These are phyloP conservation scores for Beauveria caledonica DNA, from an alignment of 2,329 filamentous ascomycete species.

Conservation along the genomic window DNA sequence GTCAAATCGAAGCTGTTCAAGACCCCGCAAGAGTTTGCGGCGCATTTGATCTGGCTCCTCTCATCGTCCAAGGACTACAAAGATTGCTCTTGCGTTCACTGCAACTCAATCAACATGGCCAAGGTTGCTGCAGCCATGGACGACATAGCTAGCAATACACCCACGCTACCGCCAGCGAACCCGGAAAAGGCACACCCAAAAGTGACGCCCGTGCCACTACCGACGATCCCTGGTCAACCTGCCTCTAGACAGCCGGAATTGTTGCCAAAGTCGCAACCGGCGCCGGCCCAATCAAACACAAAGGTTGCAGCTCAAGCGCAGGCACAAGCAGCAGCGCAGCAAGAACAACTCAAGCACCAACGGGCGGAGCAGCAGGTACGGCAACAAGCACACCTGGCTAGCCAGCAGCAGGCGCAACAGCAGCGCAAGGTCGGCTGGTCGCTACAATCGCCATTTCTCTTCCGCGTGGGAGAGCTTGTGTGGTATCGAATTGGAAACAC, in stretches of 20 bases:
- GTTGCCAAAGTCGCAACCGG: constrained; percentile 22
- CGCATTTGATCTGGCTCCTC: constrained; percentile 44
- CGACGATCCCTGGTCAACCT: constrained; percentile 25
- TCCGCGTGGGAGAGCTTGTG: constrained; percentile 40
- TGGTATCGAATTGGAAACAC: constrained; percentile 40
- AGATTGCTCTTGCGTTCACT: constrained; percentile 45
- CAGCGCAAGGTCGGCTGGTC: constrained; percentile 20
- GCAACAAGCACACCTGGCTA: constrained; percentile 13
- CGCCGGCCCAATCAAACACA: constrained; percentile 13
- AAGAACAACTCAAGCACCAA: constrained; percentile 12
- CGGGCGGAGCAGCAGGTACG: constrained; percentile 15
- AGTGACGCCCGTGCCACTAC: constrained; percentile 30
- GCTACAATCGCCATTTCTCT: constrained; percentile 30
- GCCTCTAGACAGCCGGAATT: not conserved
- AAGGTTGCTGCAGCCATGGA: constrained; percentile 20
- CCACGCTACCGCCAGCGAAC: constrained; percentile 12
- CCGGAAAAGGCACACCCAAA: constrained; percentile 19
- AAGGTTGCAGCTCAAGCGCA: constrained; percentile 3
- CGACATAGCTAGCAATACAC: constrained; percentile 18
- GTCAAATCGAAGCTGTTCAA: constrained; percentile 41
- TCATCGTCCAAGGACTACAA: constrained; percentile 38
- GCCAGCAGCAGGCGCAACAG: not conserved
- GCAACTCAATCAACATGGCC: constrained; percentile 26
- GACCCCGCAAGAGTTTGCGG: constrained; percentile 44
- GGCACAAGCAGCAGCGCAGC: not conserved